Evolutionary conservation across 768 basidiomycete species (phyloP), one percentile per base, ranked within the genome.

Genomic region (Agaricus bisporus): DNA sequence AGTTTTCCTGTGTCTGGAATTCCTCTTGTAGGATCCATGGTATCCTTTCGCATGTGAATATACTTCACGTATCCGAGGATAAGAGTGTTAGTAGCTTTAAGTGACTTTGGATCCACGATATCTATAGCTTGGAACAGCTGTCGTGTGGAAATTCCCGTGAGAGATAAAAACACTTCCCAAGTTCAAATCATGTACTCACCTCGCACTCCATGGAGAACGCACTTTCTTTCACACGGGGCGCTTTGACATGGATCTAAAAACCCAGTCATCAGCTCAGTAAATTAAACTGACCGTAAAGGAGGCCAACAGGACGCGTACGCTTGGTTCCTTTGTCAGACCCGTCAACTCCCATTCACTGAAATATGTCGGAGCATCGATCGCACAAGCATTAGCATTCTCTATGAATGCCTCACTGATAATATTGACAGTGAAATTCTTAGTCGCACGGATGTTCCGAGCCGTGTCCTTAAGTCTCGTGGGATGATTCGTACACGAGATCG

Each of bases 331-430:
- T 4, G 81, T 84, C 54, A 85, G 63, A 11, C 85, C 85, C 44
- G 80, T 81, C 41, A 85, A 62, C 5, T 67, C 68, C 85, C 86
- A 86, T 65, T 84, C 82, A 51, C 76, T 74, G 25, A 78, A 66
- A 15, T 75, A 68, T 6, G 66, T 65, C 7, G 82, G 84, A 3
- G 80, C 72, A 54, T 85, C 75, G n/a, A 82, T 70, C 1, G 75
- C 70, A 44, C 70, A 66, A 20, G 65, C 64, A 57, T 85, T 85
- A 4, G 84, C 82, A 8, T 80, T 76, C 53, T 78, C 76, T 36
- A 80, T 61, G 68, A 81, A 86, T 0, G 85, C 74, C 64, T 88
- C 84, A 58, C 85, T 86, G 64, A 92, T 85, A 44, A 86, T 82
- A 58, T 85, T 86, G 39, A 86, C 80, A 4, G 81, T 83, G 63